Evolutionary conservation across 192 early-diverging fungal species (phyloP), one percentile per base, ranked within the genome.

Genomic region (Rhizophagus sp.): DNA sequence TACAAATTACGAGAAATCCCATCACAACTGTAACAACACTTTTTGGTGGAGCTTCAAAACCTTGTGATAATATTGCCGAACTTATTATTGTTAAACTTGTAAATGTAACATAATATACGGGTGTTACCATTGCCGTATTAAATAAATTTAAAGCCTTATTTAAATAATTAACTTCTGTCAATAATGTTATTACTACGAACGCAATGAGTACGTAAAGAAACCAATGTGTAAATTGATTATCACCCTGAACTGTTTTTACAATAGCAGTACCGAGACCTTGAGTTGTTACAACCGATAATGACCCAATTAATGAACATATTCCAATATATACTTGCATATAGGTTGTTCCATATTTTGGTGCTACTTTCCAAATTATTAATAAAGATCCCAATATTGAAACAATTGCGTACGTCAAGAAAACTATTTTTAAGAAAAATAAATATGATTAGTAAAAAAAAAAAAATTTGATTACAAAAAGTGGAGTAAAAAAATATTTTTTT

Each of bases 41-140:
- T 10, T 79, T 61, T 12, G 80, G 61, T 19, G 83, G 83, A 5
- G 89, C 89, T 12, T 87, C 84, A 79, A 93, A 93, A 66, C 89
- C 89, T 34, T 88, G 84, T 64, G 91, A 92, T 12, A 94, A 80
- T 27, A 94, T 88, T 1, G 90, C 90, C 25, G 91, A 92, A 4
- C 87, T 87, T 4, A 92, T 76, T 30, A 94, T 80, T 0, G 93
- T 94, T 2, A 89, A 84, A 41, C 90, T 89, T 0, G 93, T 91
- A 80, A 94, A 94, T 61, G 88, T 90, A 11, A 94, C 93, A 81
- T 93, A 94, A 81, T 93, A 92, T 5, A 93, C 87, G 0, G 93
- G 93, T 13, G 92, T 94, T 52, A 94, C 92, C 74, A 93, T 86
- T 36, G 92, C 90, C 7, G 92, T 92, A 39, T 88, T 89, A 85